A percentile compares a stretch with the other conserved stretches of the same genome.
Evolutionary conservation across 495 filamentous ascomycete genomes (phyloP).

Genomic region (Letharia lupina): DNA sequence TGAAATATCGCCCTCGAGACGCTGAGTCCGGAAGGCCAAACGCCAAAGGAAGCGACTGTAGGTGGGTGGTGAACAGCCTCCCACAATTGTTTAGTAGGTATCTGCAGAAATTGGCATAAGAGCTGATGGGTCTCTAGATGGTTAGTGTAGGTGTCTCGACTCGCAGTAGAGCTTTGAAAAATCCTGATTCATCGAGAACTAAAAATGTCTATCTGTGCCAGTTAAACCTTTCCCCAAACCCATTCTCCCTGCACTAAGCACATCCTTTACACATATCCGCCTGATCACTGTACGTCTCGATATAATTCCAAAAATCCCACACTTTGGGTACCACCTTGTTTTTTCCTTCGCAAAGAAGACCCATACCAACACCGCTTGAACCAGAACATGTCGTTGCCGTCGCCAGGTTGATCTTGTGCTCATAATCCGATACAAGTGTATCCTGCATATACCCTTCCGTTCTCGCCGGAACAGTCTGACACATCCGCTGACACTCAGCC

Average conservation of each 20-base stretch:
- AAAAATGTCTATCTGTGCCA: background rate
- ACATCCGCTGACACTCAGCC: background rate
- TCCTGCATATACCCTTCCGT: background rate
- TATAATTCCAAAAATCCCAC: background rate
- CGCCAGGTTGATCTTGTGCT: background rate
- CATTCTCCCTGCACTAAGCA: background rate
- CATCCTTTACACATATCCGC: background rate
- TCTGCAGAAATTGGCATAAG: background rate
- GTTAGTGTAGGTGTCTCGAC: background rate
- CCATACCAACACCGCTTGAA: background rate
- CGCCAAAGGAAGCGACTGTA: background rate
- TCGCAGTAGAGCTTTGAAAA: background rate
- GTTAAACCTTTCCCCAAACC: background rate
- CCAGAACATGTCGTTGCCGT: background rate
- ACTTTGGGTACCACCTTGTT: background rate
- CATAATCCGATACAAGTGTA: background rate
- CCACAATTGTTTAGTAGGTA: background rate
- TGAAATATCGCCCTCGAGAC: background rate
- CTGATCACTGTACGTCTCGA: conserved; percentile 2
- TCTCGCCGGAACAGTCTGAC: background rate
- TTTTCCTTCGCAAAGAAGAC: background rate
- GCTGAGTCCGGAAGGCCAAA: background rate
- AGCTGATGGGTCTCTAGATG: background rate
- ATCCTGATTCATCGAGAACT: background rate
- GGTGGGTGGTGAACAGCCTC: background rate